A percentile compares a stretch with the other conserved stretches of the same genome.
phyloP scores from a whole-genome alignment of 306 rosid species.

The Trifolium subterraneum region DNA sequence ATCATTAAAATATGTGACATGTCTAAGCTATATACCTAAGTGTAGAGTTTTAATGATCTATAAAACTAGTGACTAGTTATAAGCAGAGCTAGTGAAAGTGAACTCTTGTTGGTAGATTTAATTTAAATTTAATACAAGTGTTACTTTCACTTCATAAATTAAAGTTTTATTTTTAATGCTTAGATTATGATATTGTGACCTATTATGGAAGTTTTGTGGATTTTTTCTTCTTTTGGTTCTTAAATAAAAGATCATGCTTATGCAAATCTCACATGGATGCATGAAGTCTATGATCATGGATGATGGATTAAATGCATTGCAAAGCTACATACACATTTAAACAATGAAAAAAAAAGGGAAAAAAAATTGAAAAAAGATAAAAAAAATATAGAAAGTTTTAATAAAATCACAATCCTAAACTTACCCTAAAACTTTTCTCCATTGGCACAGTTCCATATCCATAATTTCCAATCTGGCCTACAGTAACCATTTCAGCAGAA shows the following conservation, averaged over 20 bases:
- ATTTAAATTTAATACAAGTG: background rate
- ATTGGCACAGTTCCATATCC: slow-evolving; percentile 76
- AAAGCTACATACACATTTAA: slow-evolving; percentile 17
- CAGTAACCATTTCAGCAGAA: slow-evolving; percentile 57
- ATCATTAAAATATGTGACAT: slow-evolving; percentile 5
- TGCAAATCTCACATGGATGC: slow-evolving; percentile 39
- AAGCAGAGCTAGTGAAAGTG: slow-evolving; percentile 11
- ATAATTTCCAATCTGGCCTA: slow-evolving; percentile 72
- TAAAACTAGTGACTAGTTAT: slow-evolving; percentile 3
- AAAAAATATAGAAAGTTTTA: background rate
- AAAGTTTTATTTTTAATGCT: background rate
- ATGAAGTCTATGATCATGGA: no score
- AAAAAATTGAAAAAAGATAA: background rate
- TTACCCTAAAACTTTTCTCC: slow-evolving; percentile 91
- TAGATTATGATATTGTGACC: background rate
- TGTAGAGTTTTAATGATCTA: background rate
- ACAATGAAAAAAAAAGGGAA: background rate
- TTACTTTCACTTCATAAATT: slow-evolving; percentile 1
- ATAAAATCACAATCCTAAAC: slow-evolving; percentile 34
- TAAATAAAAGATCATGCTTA: slow-evolving; percentile 32
- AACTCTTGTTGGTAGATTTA: background rate
- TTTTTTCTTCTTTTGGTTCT: slow-evolving; percentile 14
- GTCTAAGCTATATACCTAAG: slow-evolving; percentile 1
- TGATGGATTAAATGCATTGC: slow-evolving; percentile 32
- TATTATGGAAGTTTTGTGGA: background rate